Conservation (phyloP, 148 eudicot genomes). For the Dysphania ambrosioides region DNA sequence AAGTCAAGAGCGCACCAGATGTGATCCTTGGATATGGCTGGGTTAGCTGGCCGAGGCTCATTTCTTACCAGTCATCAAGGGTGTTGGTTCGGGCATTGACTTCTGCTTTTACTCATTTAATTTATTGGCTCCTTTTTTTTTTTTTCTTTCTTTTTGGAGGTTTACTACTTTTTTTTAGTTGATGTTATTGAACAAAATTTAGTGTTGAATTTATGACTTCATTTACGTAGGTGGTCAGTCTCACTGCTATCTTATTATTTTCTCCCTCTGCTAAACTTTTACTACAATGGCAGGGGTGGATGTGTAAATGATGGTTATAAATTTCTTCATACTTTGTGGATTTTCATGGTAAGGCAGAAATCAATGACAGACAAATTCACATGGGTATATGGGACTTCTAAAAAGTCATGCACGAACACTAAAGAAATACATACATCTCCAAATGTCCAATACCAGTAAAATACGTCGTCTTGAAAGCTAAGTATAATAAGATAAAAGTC, state of each 20-base stretch:
- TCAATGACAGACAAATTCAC: not conserved
- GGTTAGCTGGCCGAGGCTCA: slow-evolving; percentile 14
- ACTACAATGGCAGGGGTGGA: not conserved
- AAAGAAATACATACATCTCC: no score
- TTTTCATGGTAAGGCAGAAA: not conserved
- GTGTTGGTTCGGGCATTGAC: slow-evolving; percentile 99
- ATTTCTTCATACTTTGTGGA: not conserved
- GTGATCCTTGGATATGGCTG: slow-evolving; percentile 45
- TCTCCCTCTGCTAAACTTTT: not conserved
- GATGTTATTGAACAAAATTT: slow-evolving; percentile 23
- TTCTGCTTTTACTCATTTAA: slow-evolving; percentile 41
- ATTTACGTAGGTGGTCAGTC: slow-evolving; percentile 27
- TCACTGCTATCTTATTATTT: slow-evolving; percentile 16
- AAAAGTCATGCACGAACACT: not conserved
- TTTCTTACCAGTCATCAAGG: slow-evolving; percentile 37
- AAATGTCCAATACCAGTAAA: no score
- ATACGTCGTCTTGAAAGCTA: no score
- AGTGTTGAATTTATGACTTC: slow-evolving; percentile 32
- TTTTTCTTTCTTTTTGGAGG: not conserved
- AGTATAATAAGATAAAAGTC: not conserved
- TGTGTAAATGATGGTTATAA: not conserved
- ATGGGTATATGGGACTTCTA: not conserved
- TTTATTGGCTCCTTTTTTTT: not conserved
- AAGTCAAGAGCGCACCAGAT: slow-evolving; percentile 99
- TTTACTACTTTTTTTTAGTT: not conserved